Conservation (phyloP, 441 rosid species). For the Pelargonium myrrhifolium region DNA sequence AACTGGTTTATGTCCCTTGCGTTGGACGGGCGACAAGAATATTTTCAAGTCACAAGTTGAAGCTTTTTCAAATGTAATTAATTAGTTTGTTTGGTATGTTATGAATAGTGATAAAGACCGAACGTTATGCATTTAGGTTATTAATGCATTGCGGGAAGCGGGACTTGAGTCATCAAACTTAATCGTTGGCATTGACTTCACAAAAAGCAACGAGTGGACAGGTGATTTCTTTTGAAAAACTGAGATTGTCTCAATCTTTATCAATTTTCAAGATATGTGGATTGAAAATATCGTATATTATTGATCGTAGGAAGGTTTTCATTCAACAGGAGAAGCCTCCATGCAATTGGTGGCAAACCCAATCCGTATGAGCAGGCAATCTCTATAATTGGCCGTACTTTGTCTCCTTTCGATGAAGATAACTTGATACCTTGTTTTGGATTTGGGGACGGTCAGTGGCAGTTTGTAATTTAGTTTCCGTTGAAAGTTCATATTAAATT, state of each 20-base stretch:
- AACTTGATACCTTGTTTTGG: slow-evolving; percentile 29
- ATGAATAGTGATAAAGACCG: neutral
- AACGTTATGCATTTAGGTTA: slow-evolving; percentile 9
- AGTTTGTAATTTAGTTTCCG: slow-evolving; percentile 45
- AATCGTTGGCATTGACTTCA: slow-evolving; percentile 22
- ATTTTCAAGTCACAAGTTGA: too few relatives aligned
- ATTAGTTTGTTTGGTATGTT: neutral
- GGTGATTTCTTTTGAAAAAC: neutral
- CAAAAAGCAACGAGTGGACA: slow-evolving; percentile 28
- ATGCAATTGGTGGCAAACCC: slow-evolving; percentile 17
- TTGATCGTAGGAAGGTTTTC: slow-evolving; percentile 40
- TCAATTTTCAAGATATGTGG: neutral
- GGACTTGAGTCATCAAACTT: slow-evolving; percentile 27
- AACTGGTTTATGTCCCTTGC: too few relatives aligned
- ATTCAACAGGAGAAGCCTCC: slow-evolving; percentile 24
- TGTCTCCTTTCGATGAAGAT: slow-evolving; percentile 25
- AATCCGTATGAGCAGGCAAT: slow-evolving; percentile 29
- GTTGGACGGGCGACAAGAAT: too few relatives aligned
- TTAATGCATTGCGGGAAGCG: slow-evolving; percentile 14
- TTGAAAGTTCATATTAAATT: neutral
- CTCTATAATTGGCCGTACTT: slow-evolving; percentile 24
- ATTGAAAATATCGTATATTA: slow-evolving; percentile 12
- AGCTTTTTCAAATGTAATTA: too few relatives aligned
- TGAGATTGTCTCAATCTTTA: neutral
- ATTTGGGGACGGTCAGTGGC: slow-evolving; percentile 27